Evolutionary conservation across 108 stramenopile genomes (phyloP).

Genomic region (Cylindrotheca closterium): DNA sequence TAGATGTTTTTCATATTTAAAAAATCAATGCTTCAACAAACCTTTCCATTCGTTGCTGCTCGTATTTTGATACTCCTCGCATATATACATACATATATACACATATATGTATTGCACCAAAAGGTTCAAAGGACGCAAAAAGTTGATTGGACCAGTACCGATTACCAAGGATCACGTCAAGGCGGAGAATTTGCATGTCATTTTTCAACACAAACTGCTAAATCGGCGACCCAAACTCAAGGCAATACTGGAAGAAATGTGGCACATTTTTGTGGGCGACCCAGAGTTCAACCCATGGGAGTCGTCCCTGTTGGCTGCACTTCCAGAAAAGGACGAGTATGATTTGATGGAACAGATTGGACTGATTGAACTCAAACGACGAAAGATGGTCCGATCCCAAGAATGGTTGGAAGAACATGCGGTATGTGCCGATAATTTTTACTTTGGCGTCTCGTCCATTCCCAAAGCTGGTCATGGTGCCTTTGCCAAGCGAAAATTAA

Average conservation of each 20-base stretch:
- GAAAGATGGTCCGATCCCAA: constrained; percentile 8
- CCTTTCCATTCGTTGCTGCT: no score
- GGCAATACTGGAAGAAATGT: constrained; percentile 8
- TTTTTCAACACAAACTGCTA: constrained; percentile 20
- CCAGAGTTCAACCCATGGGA: constrained; percentile 9
- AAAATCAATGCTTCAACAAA: no score
- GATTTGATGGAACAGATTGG: constrained; percentile 17
- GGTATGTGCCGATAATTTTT: constrained; percentile 43
- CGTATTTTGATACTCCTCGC: no score
- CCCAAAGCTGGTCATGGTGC: constrained; percentile 53
- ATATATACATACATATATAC: no score
- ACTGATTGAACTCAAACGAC: constrained; percentile 12
- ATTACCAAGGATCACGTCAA: constrained; percentile 21
- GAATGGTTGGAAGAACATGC: constrained; percentile 46
- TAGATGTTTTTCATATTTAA: not conserved
- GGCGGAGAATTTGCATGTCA: constrained; percentile 12
- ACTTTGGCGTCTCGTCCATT: constrained; percentile 38
- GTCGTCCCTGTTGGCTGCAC: constrained; percentile 29
- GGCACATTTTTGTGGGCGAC: constrained; percentile 23
- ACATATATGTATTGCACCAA: no score
- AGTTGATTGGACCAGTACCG: constrained; percentile 36
- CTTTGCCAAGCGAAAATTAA: constrained; percentile 45
- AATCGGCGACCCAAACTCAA: not conserved
- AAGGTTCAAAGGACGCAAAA: constrained; percentile 15
- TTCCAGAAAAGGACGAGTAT: constrained; percentile 23